These are phyloP conservation scores for Trichothecium sympodiale DNA, from an alignment of 2,329 filamentous ascomycete species.

Conservation along the genomic window DNA sequence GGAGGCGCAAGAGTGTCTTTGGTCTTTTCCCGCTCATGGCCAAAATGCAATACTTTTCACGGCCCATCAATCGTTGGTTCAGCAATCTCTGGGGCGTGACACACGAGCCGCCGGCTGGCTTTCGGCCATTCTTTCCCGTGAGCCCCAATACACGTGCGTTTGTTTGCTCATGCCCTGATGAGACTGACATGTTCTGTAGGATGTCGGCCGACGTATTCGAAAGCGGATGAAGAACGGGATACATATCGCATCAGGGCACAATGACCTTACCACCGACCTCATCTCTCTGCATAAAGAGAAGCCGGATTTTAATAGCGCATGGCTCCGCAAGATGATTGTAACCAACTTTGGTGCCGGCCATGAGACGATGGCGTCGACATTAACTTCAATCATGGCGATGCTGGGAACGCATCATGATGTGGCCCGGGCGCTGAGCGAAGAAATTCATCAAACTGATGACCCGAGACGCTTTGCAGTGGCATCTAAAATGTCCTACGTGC, in stretches of 20 bases:
- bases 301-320: constrained; percentile 33
- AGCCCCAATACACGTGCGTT: background rate
- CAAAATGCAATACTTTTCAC: constrained; percentile 26
- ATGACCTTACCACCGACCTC: constrained; percentile 35
- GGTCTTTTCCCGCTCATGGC: constrained; percentile 34
- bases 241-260: constrained; percentile 13
- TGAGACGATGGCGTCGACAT: constrained; percentile 40
- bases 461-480: constrained; percentile 12
- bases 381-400: constrained; percentile 37
- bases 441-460: constrained; percentile 13
- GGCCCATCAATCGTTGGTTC: constrained; percentile 25
- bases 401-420: constrained; percentile 26
- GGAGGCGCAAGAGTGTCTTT: constrained; percentile 41
- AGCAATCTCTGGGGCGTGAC: constrained; percentile 31
- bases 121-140: constrained; percentile 39
- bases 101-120: constrained; percentile 29
- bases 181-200: constrained; percentile 11
- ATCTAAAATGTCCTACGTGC: constrained; percentile 16
- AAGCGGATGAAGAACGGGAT: constrained; percentile 17
- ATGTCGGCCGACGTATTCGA: constrained; percentile 20
- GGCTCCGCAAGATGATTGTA: constrained; percentile 39
- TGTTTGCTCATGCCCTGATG: too few relatives aligned
- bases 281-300: constrained; percentile 32
- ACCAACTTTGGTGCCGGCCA: constrained; percentile 47
- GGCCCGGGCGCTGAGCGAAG: constrained; percentile 20